Base-by-base conservation (phyloP, 306 rosid species). In the Leucaena leucocephala region DNA sequence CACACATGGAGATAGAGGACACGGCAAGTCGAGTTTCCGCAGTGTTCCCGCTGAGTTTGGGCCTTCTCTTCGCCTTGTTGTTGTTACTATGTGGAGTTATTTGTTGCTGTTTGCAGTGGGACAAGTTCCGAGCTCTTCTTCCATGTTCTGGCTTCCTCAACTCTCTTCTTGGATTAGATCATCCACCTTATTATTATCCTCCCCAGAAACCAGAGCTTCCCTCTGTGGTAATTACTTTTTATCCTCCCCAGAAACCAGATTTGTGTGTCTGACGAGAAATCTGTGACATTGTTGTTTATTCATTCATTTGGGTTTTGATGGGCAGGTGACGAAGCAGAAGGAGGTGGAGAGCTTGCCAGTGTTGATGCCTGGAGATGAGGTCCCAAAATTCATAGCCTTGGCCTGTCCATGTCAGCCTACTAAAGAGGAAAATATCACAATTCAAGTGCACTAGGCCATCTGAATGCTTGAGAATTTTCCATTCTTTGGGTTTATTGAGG, bases 321-420 rank as follows among this genome's bases (percentile, higher is more conserved):
- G 36, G 42, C 76, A 90, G 97, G 82, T 78, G 84, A 76, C 17
- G 75, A 86, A 90, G 71, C 82, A 82, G 55, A 62, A 49, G 5
- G 82, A 84, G 38, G 78, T 68, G 1, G 40, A 82, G 76, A 89
- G 88, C 78, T 71, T 90, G 79, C 82, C 97, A 0, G 97, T 92
- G 79, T 11, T 86, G 86, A 92, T 92, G 97, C 97, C 97, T 0
- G 97, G 97, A n/a, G 97, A 92, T 74, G 83, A 85, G 3, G 71
- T 92, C 7, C 97, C 97, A 17, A 92, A 84, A 78, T 92, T 92
- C 86, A 85, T 92, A 74, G 97, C 92, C 75, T 36, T 82, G 78
- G 87, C 91, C 54, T 90, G 97, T 65, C 97, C 97, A 11, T 82
- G 92, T 75, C 80, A 79, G 50, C 93, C 85, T 80, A 90, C 90